Evolutionary conservation across 768 basidiomycete genomes (phyloP).

Genomic region (Lentinula sp.): DNA sequence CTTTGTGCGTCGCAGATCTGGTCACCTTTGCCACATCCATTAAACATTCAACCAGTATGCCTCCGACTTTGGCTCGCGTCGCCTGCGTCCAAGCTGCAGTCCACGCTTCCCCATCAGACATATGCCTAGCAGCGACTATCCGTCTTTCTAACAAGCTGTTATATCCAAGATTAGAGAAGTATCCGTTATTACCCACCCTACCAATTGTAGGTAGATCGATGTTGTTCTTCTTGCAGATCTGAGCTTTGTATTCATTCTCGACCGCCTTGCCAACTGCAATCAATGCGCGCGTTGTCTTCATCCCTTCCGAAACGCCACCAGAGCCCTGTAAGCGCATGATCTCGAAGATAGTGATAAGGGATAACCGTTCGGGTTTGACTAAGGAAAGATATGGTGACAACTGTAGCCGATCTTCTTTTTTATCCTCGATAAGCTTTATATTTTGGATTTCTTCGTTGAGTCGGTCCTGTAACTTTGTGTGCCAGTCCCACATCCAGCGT

Average conservation of each 20-base stretch:
- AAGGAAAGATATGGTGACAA: slow-evolving; percentile 72
- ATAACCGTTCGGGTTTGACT: slow-evolving; percentile 71
- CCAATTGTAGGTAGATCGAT: slow-evolving; percentile 38
- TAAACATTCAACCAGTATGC: slow-evolving; percentile 74
- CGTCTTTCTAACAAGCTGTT: slow-evolving; percentile 56
- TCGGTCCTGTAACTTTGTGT: slow-evolving; percentile 46
- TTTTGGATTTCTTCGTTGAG: slow-evolving; percentile 45
- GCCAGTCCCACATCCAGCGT: slow-evolving; percentile 87
- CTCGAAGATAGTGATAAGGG: slow-evolving; percentile 85
- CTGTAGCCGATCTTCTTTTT: background rate
- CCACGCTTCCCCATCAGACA: slow-evolving; percentile 65
- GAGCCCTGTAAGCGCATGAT: slow-evolving; percentile 75
- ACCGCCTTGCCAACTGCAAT: slow-evolving; percentile 77
- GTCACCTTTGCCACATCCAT: slow-evolving; percentile 80
- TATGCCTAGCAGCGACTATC: slow-evolving; percentile 56
- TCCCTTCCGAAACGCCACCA: slow-evolving; percentile 75
- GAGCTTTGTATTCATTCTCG: slow-evolving; percentile 86
- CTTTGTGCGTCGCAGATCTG: slow-evolving; percentile 50
- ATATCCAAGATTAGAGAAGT: slow-evolving; percentile 59
- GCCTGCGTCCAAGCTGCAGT: slow-evolving; percentile 79
- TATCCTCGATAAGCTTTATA: slow-evolving; percentile 32
- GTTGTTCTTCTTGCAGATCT: slow-evolving; percentile 63
- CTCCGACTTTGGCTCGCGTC: slow-evolving; percentile 72
- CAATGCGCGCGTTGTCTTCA: slow-evolving; percentile 85
- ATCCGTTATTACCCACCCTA: slow-evolving; percentile 27